Evolutionary conservation across 2,329 filamentous ascomycete species (phyloP).

Genomic region (Pestalotiopsis sp.): DNA sequence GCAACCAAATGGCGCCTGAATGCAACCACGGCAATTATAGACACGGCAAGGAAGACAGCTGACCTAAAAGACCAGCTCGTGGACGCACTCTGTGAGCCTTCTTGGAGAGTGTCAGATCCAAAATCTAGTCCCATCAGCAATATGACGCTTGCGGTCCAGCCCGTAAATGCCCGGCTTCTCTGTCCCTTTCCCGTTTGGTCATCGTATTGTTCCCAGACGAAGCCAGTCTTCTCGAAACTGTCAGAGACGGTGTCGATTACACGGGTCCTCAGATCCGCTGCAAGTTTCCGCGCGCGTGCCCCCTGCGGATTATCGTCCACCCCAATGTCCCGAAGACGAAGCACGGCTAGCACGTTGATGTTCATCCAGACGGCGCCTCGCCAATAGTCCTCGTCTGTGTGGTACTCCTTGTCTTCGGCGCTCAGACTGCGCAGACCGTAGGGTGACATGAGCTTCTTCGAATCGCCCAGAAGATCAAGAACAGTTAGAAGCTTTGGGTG

Average conservation of each 20-base stretch:
- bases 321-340: conserved; percentile 49
- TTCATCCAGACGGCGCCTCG: conserved; percentile 25
- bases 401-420: conserved; percentile 16
- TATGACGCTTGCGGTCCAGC: conserved; percentile 74
- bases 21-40: background rate
- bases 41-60: background rate
- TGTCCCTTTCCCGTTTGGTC: conserved; percentile 68
- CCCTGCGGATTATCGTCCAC: background rate
- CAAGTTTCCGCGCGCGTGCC: conserved; percentile 18
- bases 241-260: conserved; percentile 30
- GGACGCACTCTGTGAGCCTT: background rate
- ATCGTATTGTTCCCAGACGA: conserved; percentile 75
- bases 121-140: conserved; percentile 69
- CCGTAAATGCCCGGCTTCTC: conserved; percentile 71
- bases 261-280: conserved; percentile 19
- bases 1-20: background rate
- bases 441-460: conserved; percentile 17
- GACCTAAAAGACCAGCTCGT: background rate
- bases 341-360: conserved; percentile 50
- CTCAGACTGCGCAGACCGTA: conserved; percentile 23
- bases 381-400: conserved; percentile 24
- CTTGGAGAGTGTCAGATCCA: background rate
- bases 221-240: conserved; percentile 67
- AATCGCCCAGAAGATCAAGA: conserved; percentile 19
- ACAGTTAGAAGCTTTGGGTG: conserved; percentile 19